phyloP scores from a whole-genome alignment of 345 rosid species.

The Garcia nutans region DNA sequence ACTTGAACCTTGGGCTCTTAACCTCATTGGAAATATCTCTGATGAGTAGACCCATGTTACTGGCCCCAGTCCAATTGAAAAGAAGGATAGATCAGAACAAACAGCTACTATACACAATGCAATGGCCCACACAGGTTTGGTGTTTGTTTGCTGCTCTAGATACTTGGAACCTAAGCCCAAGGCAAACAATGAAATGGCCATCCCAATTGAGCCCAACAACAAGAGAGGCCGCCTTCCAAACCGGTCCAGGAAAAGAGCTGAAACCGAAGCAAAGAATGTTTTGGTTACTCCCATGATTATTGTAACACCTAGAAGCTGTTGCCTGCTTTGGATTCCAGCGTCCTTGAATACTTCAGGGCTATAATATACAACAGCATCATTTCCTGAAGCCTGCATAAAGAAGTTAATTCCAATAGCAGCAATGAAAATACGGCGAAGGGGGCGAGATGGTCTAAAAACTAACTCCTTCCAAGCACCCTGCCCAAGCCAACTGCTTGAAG shows the following conservation, averaged over 20 bases:
- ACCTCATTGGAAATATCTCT: slow-evolving; percentile 27
- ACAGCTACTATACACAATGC: slow-evolving; percentile 15
- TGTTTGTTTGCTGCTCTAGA: not conserved
- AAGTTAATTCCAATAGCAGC: slow-evolving; percentile 55
- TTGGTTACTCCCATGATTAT: slow-evolving; percentile 52
- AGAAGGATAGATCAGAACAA: slow-evolving; percentile 21
- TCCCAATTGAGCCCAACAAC: slow-evolving; percentile 22
- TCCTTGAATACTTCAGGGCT: slow-evolving; percentile 50
- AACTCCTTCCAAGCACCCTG: slow-evolving; percentile 50
- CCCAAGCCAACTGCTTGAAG: slow-evolving; percentile 28
- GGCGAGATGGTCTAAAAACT: slow-evolving; percentile 32
- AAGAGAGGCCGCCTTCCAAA: slow-evolving; percentile 48
- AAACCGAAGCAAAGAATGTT: slow-evolving; percentile 36
- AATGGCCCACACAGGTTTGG: slow-evolving; percentile 17
- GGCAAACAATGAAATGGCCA: slow-evolving; percentile 17
- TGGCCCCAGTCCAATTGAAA: slow-evolving; percentile 29
- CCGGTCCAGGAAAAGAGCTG: slow-evolving; percentile 47
- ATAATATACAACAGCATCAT: slow-evolving; percentile 57
- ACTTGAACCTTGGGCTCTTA: slow-evolving; percentile 31
- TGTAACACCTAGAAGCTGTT: slow-evolving; percentile 42
- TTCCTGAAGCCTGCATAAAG: slow-evolving; percentile 70
- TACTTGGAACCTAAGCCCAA: slow-evolving; percentile 18
- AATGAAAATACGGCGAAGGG: slow-evolving; percentile 41
- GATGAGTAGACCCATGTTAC: slow-evolving; percentile 27
- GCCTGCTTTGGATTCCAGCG: slow-evolving; percentile 37